Conservation (phyloP, 768 basidiomycete species). For the Amanita jacksonii region DNA sequence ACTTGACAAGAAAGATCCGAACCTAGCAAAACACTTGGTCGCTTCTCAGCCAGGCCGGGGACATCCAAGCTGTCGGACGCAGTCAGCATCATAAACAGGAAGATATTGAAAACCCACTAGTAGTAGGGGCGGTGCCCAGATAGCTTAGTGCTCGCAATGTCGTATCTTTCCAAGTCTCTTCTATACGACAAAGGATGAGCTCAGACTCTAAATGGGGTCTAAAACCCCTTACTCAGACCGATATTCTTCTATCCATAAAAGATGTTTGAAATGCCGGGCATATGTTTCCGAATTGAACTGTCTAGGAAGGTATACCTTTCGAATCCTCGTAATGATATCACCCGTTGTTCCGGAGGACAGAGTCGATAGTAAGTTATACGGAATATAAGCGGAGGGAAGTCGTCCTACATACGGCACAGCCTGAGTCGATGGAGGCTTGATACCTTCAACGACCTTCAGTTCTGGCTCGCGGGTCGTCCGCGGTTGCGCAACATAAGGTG, state of each 20-base stretch:
- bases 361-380: neutral
- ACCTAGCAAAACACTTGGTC: constrained; percentile 48
- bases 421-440: constrained; percentile 3
- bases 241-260: constrained; percentile 15
- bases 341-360: constrained; percentile 6
- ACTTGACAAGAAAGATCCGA: constrained; percentile 12
- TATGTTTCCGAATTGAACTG: constrained; percentile 3
- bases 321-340: constrained; percentile 8
- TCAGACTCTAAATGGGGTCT: neutral
- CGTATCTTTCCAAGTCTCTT: constrained; percentile 28
- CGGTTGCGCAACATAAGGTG: constrained; percentile 33
- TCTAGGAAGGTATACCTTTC: constrained; percentile 5
- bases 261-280: constrained; percentile 2
- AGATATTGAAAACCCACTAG: constrained; percentile 23
- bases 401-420: constrained; percentile 6
- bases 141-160: constrained; percentile 27
- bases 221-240: constrained; percentile 18
- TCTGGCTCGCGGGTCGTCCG: constrained; percentile 7
- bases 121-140: constrained; percentile 21
- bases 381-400: constrained; percentile 6
- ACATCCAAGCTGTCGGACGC: constrained; percentile 25
- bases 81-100: neutral
- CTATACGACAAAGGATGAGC: constrained; percentile 15
- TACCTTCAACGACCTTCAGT: constrained; percentile 5
- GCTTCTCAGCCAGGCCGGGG: constrained; percentile 47